These are phyloP conservation scores for Triglochin maritima DNA, from an alignment of 106 monocot genomes.

Conservation along the genomic window DNA sequence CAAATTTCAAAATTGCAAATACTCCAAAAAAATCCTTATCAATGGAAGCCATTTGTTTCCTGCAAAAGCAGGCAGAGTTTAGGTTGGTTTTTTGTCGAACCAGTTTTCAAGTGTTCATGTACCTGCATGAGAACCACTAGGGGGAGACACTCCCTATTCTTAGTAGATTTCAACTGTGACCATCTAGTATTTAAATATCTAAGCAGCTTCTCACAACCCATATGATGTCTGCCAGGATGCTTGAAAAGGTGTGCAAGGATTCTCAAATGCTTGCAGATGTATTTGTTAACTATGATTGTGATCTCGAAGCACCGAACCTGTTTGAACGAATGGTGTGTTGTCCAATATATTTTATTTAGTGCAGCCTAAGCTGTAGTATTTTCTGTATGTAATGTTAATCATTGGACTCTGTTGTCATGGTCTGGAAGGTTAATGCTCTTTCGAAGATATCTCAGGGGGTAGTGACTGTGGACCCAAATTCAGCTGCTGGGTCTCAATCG, in stretches of 20 bases:
- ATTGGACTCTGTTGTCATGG: not conserved
- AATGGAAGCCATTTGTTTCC: not conserved
- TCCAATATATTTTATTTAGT: not conserved
- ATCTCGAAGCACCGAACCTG: conserved; percentile 84
- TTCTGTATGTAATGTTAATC: no score
- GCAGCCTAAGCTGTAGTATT: no score
- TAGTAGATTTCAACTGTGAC: no score
- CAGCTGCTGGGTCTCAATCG: conserved; percentile 40
- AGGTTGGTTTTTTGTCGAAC: not conserved
- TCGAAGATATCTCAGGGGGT: conserved; percentile 76
- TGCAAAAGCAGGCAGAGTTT: not conserved
- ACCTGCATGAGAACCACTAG: no score
- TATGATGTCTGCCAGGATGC: conserved; percentile 46
- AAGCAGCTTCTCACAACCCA: no score
- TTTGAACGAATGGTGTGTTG: conserved; percentile 81
- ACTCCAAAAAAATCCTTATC: no score
- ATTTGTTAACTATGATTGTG: conserved; percentile 99
- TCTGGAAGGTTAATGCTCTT: conserved; percentile 61
- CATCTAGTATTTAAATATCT: no score
- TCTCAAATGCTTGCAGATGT: conserved; percentile 97
- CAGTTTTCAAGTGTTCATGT: not conserved
- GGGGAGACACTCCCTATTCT: no score
- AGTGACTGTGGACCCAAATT: conserved; percentile 52
- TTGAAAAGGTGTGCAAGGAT: conserved; percentile 88
- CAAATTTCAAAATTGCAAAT: no score